phyloP scores from a whole-genome alignment of 306 rosid genomes.

The Vigna mungo region DNA sequence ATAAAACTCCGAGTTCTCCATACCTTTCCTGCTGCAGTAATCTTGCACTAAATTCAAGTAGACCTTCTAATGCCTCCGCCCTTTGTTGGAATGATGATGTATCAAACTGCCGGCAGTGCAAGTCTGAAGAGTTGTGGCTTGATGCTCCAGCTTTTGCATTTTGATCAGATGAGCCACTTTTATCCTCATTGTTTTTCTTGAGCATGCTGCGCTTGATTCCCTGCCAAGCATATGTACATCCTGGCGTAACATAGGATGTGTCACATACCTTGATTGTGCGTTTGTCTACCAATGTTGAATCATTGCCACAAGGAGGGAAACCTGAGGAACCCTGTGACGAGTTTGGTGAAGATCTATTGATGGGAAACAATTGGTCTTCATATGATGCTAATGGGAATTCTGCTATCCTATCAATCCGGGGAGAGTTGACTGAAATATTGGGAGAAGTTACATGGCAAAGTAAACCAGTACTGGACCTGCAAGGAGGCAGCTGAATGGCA shows the following conservation, averaged over 20 bases:
- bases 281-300: slow-evolving; percentile 79
- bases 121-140: slow-evolving; percentile 78
- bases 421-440: slow-evolving; percentile 85
- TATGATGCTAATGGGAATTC: slow-evolving; percentile 84
- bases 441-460: slow-evolving; percentile 66
- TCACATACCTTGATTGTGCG: slow-evolving; percentile 72
- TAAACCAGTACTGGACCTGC: slow-evolving; percentile 52
- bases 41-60: slow-evolving; percentile 95
- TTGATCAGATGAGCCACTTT: slow-evolving; percentile 70
- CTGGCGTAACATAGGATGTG: slow-evolving; percentile 53
- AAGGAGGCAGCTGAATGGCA: slow-evolving; percentile 55
- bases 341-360: slow-evolving; percentile 52
- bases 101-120: slow-evolving; percentile 64
- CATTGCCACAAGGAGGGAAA: slow-evolving; percentile 56
- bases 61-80: slow-evolving; percentile 91
- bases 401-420: slow-evolving; percentile 86
- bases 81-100: slow-evolving; percentile 79
- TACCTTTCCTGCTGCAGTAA: slow-evolving; percentile 81
- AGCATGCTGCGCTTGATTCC: slow-evolving; percentile 64
- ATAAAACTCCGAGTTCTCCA: slow-evolving; percentile 86
- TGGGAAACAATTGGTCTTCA: slow-evolving; percentile 62
- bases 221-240: slow-evolving; percentile 60
- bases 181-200: slow-evolving; percentile 45
- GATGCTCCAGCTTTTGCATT: slow-evolving; percentile 93
- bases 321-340: slow-evolving; percentile 61